Conservation (phyloP, 495 filamentous ascomycete species). For the Penicillium bialowiezense region DNA sequence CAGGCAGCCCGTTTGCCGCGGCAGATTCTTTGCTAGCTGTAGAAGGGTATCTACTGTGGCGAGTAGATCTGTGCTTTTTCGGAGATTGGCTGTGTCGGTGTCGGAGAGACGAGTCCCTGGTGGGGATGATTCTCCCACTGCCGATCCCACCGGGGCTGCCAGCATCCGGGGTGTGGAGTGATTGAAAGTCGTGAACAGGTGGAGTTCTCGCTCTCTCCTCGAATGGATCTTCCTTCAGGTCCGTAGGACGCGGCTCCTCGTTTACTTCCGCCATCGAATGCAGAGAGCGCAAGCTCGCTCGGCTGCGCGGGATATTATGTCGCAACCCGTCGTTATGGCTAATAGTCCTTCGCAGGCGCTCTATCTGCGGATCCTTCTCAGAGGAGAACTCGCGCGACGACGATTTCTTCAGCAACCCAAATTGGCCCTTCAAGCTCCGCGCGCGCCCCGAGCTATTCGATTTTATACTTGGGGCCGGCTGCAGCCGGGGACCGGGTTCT, state of each 20-base stretch:
- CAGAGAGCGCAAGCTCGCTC: slow-evolving; percentile 43
- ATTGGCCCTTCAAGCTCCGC: slow-evolving; percentile 36
- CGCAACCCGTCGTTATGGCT: slow-evolving; percentile 38
- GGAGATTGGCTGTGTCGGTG: slow-evolving; percentile 45
- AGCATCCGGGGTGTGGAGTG: slow-evolving; percentile 28
- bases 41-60: slow-evolving; percentile 40
- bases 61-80: slow-evolving; percentile 33
- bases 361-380: slow-evolving; percentile 34
- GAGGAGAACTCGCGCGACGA: slow-evolving; percentile 35
- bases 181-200: slow-evolving; percentile 25
- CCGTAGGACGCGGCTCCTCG: slow-evolving; percentile 31
- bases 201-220: slow-evolving; percentile 24
- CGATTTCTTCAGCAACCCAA: slow-evolving; percentile 32
- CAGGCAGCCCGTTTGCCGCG: slow-evolving; percentile 31
- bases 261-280: slow-evolving; percentile 46
- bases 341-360: slow-evolving; percentile 35
- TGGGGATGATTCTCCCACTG: slow-evolving; percentile 56
- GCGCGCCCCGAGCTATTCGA: slow-evolving; percentile 39
- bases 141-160: slow-evolving; percentile 43
- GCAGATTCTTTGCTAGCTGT: slow-evolving; percentile 36
- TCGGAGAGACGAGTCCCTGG: slow-evolving; percentile 65
- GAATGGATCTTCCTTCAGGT: slow-evolving; percentile 18
- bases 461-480: slow-evolving; percentile 39
- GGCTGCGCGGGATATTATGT: slow-evolving; percentile 33
- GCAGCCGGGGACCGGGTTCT: slow-evolving; percentile 38